phyloP scores from a whole-genome alignment of 1,139 yeast species.

The Hanseniaspora gamundiae region DNA sequence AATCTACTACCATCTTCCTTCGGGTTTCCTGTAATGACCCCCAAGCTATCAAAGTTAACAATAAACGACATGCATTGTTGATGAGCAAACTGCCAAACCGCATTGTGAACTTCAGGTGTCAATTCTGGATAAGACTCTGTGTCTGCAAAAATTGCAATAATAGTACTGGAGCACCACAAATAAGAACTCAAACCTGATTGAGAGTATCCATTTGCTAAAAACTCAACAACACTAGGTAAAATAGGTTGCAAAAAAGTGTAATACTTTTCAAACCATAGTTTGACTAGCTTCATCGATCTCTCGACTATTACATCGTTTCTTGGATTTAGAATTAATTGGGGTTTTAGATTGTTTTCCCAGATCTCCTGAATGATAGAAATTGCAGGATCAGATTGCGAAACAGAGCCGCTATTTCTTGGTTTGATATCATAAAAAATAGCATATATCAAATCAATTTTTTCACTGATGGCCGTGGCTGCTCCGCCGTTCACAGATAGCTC shows the following conservation, averaged over 20 bases:
- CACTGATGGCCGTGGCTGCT: conserved; percentile 44
- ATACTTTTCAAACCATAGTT: conserved; percentile 44
- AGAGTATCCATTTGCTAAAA: conserved; percentile 57
- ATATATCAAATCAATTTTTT: conserved; percentile 62
- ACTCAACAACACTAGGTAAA: conserved; percentile 50
- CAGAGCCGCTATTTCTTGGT: conserved; percentile 25
- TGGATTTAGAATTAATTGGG: conserved; percentile 1
- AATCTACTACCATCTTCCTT: conserved; percentile 26
- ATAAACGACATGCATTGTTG: conserved; percentile 36
- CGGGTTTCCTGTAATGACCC: conserved; percentile 10
- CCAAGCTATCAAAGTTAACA: conserved; percentile 21
- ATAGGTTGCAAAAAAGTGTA: conserved; percentile 47
- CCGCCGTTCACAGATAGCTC: conserved; percentile 26
- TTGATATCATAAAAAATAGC: conserved; percentile 54
- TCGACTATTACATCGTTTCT: conserved; percentile 35
- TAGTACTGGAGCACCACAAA: conserved; percentile 80
- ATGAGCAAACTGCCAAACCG: conserved; percentile 40
- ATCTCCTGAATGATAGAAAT: conserved; percentile 1
- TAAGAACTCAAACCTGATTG: conserved; percentile 67
- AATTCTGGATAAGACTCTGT: conserved; percentile 29
- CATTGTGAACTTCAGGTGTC: conserved; percentile 24
- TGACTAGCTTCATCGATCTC: conserved; percentile 55
- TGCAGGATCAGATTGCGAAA: conserved; percentile 17
- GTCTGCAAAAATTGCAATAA: conserved; percentile 68
- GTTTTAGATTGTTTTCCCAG: conserved; percentile 5